A percentile compares a stretch with the other conserved stretches of the same genome.
Conservation (phyloP, 176 grass and related monocot species). For the Phragmites australis region DNA sequence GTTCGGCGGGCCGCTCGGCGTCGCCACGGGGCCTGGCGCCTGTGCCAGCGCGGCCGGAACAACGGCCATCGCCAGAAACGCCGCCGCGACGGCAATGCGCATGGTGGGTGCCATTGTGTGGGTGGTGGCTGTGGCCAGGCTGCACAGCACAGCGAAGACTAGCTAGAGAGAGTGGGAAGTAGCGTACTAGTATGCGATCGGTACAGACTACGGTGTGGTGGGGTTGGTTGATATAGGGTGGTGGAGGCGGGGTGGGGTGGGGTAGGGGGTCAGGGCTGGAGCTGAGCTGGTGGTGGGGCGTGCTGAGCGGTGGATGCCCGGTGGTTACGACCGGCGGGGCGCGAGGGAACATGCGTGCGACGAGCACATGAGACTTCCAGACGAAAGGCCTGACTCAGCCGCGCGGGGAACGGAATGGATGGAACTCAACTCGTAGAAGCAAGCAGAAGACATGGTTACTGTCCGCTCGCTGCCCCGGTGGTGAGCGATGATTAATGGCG, state of each 20-base stretch:
- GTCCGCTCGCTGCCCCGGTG: not conserved
- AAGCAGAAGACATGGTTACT: not conserved
- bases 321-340: conserved; percentile 34
- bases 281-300: conserved; percentile 47
- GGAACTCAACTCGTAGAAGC: not conserved
- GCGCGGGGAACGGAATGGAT: not conserved
- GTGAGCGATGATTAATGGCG: not conserved
- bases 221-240: conserved; percentile 39
- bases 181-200: not conserved
- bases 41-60: not conserved
- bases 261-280: conserved; percentile 37
- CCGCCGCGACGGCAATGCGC: conserved; percentile 16
- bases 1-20: conserved; percentile 47
- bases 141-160: not conserved
- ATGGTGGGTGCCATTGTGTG: conserved; percentile 30
- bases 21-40: conserved; percentile 26
- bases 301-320: conserved; percentile 40
- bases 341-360: conserved; percentile 24
- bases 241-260: not conserved
- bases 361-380: not conserved
- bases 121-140: not conserved
- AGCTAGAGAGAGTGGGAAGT: not conserved
- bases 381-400: no score
- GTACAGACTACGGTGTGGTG: not conserved
- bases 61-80: conserved; percentile 9